These are phyloP conservation scores for Phaeoacremonium minimum DNA, from an alignment of 2,329 filamentous ascomycete genomes.

Conservation along the genomic window DNA sequence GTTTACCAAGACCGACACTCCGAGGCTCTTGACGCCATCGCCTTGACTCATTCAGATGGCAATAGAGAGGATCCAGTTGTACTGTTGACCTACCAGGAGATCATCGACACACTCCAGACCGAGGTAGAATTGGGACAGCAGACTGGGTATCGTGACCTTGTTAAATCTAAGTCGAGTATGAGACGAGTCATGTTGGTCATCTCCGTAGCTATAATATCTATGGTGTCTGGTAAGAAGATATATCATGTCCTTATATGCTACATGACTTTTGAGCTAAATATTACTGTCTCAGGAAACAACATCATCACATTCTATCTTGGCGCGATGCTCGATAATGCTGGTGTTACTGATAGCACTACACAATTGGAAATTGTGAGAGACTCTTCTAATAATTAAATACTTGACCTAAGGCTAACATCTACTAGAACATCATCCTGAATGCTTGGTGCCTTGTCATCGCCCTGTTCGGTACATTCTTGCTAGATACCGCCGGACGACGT, in stretches of 20 bases:
- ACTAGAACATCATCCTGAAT: slow-evolving; percentile 24
- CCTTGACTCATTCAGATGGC: slow-evolving; percentile 38
- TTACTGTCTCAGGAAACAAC: neutral
- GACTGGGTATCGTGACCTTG: neutral
- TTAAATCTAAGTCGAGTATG: neutral
- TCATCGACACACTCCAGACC: slow-evolving; percentile 10
- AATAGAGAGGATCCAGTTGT: slow-evolving; percentile 31
- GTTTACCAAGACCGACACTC: slow-evolving; percentile 30
- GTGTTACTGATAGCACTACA: neutral
- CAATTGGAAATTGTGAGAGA: neutral
- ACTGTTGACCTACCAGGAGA: slow-evolving; percentile 12
- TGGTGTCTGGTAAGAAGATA: neutral
- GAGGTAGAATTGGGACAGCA: neutral
- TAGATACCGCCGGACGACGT: slow-evolving; percentile 25
- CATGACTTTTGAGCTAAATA: no score
- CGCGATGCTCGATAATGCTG: neutral
- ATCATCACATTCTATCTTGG: neutral
- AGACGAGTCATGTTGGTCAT: neutral
- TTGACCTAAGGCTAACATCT: neutral
- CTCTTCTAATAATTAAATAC: neutral
- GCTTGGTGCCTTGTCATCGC: slow-evolving; percentile 28
- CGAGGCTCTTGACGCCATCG: slow-evolving; percentile 34
- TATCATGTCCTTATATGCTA: neutral
- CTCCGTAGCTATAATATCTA: neutral
- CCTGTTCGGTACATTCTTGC: slow-evolving; percentile 24